Base-by-base conservation (phyloP, 139 green algal species). In the Chlamydomonas schloesseri region DNA sequence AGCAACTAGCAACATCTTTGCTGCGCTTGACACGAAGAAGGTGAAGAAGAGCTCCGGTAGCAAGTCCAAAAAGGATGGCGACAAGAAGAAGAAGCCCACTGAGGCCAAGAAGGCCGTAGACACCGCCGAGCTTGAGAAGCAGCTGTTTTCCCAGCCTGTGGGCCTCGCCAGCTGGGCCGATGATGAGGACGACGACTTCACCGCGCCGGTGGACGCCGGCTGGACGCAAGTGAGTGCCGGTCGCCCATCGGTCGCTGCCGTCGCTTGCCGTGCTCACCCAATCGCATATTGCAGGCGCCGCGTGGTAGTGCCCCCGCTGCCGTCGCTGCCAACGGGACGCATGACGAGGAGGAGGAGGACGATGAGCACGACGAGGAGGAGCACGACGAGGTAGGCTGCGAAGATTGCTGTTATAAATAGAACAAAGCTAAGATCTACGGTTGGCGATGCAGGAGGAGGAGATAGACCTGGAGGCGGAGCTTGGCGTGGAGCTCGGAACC, bases 111-210 rank as follows among this genome's bases (percentile, higher is more conserved):
- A 91, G 79, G 53, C 71, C 34, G 86, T 87, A 18, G 82, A 87
- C 21, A 86, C 82, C 58, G 89, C 86, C 26, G 89, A 92, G 71
- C 82, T 92, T 58, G 89, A 92, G 82, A 89, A 91, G 87, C 86
- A 88, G 53, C 89, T 92, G 60, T 92, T 92, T 57, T 89, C 82
- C 1, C 86, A 92, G 37, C 89, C 89, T 47, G 77, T 71, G 28
- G 84, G 81, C 8, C 81, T 91, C 34, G 80, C 37, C 42, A 89
- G 69, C 76, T 92, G 89, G 89, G 89, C 89, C 11, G 89, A 92
- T 62, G 87, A 91, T 71, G 89, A 92, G 28, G 87, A 89, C 55
- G 87, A 92, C 37, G 88, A 91, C 75, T 83, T 73, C 55, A 57
- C 88, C 18, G 73, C 74, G 28, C 68, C 74, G 33, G 76, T 83